Percentiles rank a stretch among this genome's conserved stretches.
Evolutionary conservation across 1,284 basidiomycete species (phyloP).

Genomic region (Sanghuangporus sanghuang): DNA sequence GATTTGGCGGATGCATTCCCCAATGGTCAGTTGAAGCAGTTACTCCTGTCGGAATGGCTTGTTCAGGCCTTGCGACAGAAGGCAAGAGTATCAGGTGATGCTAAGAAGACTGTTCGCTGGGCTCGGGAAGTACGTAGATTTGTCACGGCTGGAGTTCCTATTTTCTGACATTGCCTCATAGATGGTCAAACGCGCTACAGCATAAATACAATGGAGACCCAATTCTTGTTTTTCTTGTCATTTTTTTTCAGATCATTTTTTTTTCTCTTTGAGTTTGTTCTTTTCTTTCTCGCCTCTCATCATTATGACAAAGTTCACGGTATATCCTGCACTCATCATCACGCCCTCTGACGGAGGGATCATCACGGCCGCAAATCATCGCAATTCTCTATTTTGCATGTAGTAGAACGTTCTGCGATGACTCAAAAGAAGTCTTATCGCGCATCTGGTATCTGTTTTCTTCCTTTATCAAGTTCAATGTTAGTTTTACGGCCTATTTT

Average conservation of each 20-base stretch:
- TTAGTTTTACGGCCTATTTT: constrained; percentile 3
- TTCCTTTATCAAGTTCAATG: not conserved
- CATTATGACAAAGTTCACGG: constrained; percentile 9
- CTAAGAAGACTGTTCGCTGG: constrained; percentile 79
- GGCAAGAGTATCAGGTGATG: constrained; percentile 60
- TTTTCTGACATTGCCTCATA: constrained; percentile 24
- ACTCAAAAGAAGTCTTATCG: not conserved
- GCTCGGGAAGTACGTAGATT: constrained; percentile 63
- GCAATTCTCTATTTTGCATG: constrained; percentile 12
- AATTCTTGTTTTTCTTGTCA: constrained; percentile 13
- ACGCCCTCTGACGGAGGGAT: constrained; percentile 20
- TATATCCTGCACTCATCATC: constrained; percentile 24
- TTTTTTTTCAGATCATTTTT: not conserved
- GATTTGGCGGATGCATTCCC: constrained; percentile 89
- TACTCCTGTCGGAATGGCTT: constrained; percentile 81
- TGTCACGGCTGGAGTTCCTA: constrained; percentile 3
- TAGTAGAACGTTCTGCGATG: constrained; percentile 18
- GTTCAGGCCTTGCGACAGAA: constrained; percentile 70
- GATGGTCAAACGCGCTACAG: constrained; percentile 69
- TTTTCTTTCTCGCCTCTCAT: constrained; percentile 5
- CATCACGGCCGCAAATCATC: constrained; percentile 17
- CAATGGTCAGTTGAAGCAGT: constrained; percentile 73
- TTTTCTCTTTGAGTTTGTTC: constrained; percentile 22
- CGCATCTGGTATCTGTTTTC: not conserved
- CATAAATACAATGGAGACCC: constrained; percentile 35